A percentile compares a stretch with the other conserved stretches of the same genome.
Conservation (phyloP, 2,329 filamentous ascomycete genomes). For the Cylindrodendrum hubeiense region DNA sequence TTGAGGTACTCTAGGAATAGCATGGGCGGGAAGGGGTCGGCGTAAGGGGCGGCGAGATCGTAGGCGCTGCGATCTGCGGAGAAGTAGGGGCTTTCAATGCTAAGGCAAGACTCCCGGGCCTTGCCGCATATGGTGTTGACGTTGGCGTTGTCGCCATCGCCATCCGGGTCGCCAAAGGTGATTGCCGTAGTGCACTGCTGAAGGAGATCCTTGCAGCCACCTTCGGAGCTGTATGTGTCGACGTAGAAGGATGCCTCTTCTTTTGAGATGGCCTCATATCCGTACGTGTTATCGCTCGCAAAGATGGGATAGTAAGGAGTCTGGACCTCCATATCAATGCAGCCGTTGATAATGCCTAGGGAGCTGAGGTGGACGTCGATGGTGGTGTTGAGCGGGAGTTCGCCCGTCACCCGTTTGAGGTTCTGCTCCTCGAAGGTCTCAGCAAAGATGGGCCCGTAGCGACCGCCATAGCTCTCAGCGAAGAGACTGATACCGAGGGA, state of each 20-base stretch:
- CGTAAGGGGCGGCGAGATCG: slow-evolving; percentile 68
- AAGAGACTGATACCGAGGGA: slow-evolving; percentile 73
- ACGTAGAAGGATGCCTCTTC: slow-evolving; percentile 62
- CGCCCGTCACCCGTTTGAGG: slow-evolving; percentile 62
- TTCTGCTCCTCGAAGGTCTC: slow-evolving; percentile 73
- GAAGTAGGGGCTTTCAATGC: slow-evolving; percentile 70
- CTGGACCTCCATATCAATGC: slow-evolving; percentile 75
- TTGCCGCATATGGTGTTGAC: slow-evolving; percentile 64
- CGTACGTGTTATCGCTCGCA: slow-evolving; percentile 75
- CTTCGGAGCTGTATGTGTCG: slow-evolving; percentile 44
- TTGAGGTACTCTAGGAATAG: slow-evolving; percentile 76
- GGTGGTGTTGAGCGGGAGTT: slow-evolving; percentile 61
- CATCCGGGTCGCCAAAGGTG: slow-evolving; percentile 52
- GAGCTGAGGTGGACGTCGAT: slow-evolving; percentile 71
- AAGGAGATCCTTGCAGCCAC: slow-evolving; percentile 68
- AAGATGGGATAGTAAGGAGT: slow-evolving; percentile 68
- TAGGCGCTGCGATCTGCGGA: slow-evolving; percentile 68
- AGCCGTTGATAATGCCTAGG: slow-evolving; percentile 79
- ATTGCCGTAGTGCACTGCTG: slow-evolving; percentile 62
- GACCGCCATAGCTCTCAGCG: slow-evolving; percentile 77
- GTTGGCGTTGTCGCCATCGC: slow-evolving; percentile 52
- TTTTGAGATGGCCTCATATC: slow-evolving; percentile 67
- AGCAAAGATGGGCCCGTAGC: slow-evolving; percentile 76
- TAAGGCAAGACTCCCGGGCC: slow-evolving; percentile 57
- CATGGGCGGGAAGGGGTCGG: slow-evolving; percentile 72